phyloP scores from a whole-genome alignment of 1,284 basidiomycete genomes.

The Ceraceosorus bombacis region DNA sequence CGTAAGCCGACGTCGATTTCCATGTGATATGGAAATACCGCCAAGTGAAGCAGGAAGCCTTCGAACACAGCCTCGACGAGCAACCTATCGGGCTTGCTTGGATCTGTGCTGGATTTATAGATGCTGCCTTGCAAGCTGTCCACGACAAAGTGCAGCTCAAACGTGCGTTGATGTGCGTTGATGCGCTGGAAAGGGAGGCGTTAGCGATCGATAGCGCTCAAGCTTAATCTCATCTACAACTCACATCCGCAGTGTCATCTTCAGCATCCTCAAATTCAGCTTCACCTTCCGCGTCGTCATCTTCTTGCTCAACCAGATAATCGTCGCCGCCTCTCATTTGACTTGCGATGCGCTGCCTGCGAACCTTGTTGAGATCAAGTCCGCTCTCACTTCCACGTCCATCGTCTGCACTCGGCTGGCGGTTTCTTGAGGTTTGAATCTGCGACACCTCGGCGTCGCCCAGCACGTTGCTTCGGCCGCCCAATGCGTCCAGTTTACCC shows the following conservation, averaged over 20 bases:
- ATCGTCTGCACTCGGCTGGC: background rate
- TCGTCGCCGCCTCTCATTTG: slow-evolving; percentile 39
- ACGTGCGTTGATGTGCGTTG: slow-evolving; percentile 70
- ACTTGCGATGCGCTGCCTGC: slow-evolving; percentile 30
- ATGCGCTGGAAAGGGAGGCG: slow-evolving; percentile 22
- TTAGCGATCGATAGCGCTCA: slow-evolving; percentile 2
- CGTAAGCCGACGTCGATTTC: slow-evolving; percentile 75
- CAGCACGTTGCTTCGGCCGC: background rate
- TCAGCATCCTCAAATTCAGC: slow-evolving; percentile 39
- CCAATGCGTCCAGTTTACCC: background rate
- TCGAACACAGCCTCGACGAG: slow-evolving; percentile 76
- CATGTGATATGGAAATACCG: slow-evolving; percentile 58
- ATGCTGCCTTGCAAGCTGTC: slow-evolving; percentile 77
- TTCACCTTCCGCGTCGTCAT: slow-evolving; percentile 26
- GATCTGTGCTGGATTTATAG: slow-evolving; percentile 58
- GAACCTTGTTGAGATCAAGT: slow-evolving; percentile 34
- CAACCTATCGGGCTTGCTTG: slow-evolving; percentile 60
- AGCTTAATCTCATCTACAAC: slow-evolving; percentile 12
- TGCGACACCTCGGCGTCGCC: slow-evolving; percentile 14
- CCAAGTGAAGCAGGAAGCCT: slow-evolving; percentile 56
- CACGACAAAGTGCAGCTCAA: slow-evolving; percentile 84
- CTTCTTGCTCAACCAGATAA: slow-evolving; percentile 33
- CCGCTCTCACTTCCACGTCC: slow-evolving; percentile 6
- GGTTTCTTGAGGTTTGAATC: background rate
- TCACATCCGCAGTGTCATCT: slow-evolving; percentile 36